Base-by-base conservation (phyloP, 768 basidiomycete species). In the Scleroderma bovista region DNA sequence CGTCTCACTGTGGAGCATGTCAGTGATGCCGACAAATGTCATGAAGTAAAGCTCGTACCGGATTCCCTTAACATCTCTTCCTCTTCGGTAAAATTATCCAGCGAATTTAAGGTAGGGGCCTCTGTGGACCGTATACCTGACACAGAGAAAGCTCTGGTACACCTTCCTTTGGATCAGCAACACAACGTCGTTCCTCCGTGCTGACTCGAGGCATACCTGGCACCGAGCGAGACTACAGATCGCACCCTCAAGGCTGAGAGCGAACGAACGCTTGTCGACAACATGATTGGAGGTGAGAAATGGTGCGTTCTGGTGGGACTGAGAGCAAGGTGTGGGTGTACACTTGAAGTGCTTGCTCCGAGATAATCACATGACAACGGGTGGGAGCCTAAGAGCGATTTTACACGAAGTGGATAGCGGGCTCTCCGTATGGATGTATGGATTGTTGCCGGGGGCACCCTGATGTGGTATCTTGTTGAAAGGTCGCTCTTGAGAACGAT, bases 61-160 rank as follows among this genome's bases (percentile, higher is more conserved):
- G 88, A 78, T 52, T 99, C 96, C 24, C 92, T 79, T 12, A 98
- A 76, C 86, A 97, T 90, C 51, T 85, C 72, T 69, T 99, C 96
- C 62, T 99, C 96, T 26, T 97, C 93, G 4, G 92, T 93, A 59
- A 93, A 94, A 2, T 77, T 78, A 61, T 86, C 84, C 22, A 98
- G 69, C 1, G 91, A 92, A 47, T 76, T 76, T 36, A 77, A 56
- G 37, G 64, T 31, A n/a, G 54, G 47, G 16, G 51, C 43, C 19
- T 72, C 69, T n/a, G 65, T 60, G 17, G 58, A 58, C 42, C 59
- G 53, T 37, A 36, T 42, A 20, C 49, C 46, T 13, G 71, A 69
- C 17, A 50, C 41, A 20, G 62, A 44, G 46, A 71, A 66, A 8
- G 31, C 31, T 37, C 68, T 65, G 31, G 29, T 34, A 22, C n/a